Evolutionary conservation across 2,329 filamentous ascomycete species (phyloP), one percentile per base, ranked within the genome.

Genomic region (Fusarium kyushuense): DNA sequence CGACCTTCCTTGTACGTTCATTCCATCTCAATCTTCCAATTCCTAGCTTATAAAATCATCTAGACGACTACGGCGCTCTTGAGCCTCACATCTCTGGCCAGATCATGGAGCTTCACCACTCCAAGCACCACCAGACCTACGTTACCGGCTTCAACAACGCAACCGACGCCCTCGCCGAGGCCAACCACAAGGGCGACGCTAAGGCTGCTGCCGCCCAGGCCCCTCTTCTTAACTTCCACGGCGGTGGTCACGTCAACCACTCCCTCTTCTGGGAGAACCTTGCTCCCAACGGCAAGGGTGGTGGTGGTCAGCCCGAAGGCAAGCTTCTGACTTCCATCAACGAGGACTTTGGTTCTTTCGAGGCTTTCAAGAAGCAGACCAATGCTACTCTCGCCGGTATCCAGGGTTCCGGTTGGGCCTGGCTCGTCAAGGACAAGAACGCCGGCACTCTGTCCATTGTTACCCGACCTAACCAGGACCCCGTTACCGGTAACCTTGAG

Each of bases 31-130:
- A 40, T 10, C 6, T 29, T 21, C 30, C 29, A 35, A 11, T 14
- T 6, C 19, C n/a, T 40, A 51, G 16, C 49, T 63, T 16, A 55
- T 29, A 40, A 43, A 36, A 36, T 35, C 27, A n/a, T 23, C n/a
- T 4, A 97, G 95, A 98, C 79, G 96, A 97, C 86, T 99, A 97
- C 81, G 93, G 91, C 78, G 96, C 94, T 53, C 93, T 99, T 75
- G 96, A 99, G 84, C 88, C 88, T 51, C 77, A 85, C 76, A 89
- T 97, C 83, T 94, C 91, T 48, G 91, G 92, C 79, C 89, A 96
- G 83, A 97, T 97, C 84, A 97, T 97, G 94, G 92, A 97, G 84
- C 88, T 97, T 45, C 94, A 97, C 86, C 92, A 97, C 88, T 90
- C 88, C 83, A 95, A 94, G 82, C 94, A 97, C 86, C 94, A 97